These are phyloP conservation scores for Metschnikowia lunata DNA, from an alignment of 805 yeast genomes.

Conservation along the genomic window DNA sequence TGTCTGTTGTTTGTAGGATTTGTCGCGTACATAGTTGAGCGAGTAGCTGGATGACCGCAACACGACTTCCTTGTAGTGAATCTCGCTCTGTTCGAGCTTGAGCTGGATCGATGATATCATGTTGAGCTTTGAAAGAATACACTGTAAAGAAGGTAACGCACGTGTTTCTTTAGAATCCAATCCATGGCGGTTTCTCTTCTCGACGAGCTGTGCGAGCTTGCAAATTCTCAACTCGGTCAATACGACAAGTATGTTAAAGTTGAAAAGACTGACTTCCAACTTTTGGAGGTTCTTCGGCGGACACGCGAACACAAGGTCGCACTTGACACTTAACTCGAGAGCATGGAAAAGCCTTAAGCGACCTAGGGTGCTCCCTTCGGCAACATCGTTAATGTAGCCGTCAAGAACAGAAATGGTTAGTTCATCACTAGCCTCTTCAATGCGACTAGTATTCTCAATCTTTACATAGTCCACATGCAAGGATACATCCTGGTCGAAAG, in stretches of 20 bases:
- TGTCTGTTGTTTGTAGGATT: conserved; percentile 12
- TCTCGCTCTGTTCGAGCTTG: conserved; percentile 16
- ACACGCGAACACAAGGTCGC: conserved; percentile 7
- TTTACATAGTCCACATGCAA: conserved; percentile 15
- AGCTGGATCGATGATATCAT: conserved; percentile 12
- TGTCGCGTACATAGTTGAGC: conserved; percentile 10
- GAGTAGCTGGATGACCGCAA: conserved; percentile 14
- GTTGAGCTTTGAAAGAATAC: conserved; percentile 6
- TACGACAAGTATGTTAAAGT: conserved; percentile 7
- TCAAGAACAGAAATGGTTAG: conserved; percentile 10
- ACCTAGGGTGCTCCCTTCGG: background rate
- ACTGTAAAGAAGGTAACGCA: conserved; percentile 1
- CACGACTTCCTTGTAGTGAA: conserved; percentile 10
- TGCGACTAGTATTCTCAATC: conserved; percentile 8
- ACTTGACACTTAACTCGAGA: conserved; percentile 10
- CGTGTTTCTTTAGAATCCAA: background rate
- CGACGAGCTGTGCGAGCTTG: conserved; percentile 7
- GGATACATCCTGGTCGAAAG: conserved; percentile 8
- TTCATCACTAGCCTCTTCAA: conserved; percentile 1
- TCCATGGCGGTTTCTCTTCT: background rate
- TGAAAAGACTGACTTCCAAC: conserved; percentile 2
- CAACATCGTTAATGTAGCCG: conserved; percentile 9
- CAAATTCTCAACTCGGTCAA: conserved; percentile 10
- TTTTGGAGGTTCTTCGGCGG: background rate
- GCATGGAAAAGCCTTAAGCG: conserved; percentile 13